Base-by-base conservation (phyloP, 2,329 filamentous ascomycete species). In the Talaromyces verruculosus region DNA sequence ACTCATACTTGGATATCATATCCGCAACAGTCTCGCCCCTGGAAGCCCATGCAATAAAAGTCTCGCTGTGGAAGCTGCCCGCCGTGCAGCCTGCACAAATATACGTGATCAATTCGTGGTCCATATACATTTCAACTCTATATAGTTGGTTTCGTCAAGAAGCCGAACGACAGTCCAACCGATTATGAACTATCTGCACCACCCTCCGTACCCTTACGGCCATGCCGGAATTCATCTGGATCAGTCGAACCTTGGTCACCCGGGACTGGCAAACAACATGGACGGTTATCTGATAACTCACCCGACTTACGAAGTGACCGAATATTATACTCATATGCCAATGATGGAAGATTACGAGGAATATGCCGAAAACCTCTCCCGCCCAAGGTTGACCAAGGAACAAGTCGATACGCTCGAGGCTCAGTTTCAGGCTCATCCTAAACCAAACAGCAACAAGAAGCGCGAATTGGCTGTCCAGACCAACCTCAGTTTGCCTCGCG, bases 381-480 rank as follows among this genome's bases (percentile, higher is more conserved):
- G 81, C 17, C 82, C 82, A 11, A 78, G 82, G 43, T 77, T 84
- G 70, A 84, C 82, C 67, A 83, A 83, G 68, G 82, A 84, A 66
- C 82, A 84, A 74, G 80, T 84, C 45, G 81, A 82, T 69, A 80
- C 80, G 3, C 71, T 84, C 30, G 82, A 84, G 70, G 75, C 77
- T 47, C 80, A 84, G 64, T 84, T 84, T 67, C 80, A 81, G 69
- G 78, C 80, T 41, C 81, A 83, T 67, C 81, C 81, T 41, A 84
- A 84, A 69, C 82, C 82, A 10, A 83, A 79, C 68, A 82, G 80
- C 70, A 81, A 81, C 67, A 75, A 80, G 57, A 84, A 84, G 73
- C 80, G 80, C 65, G 78, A 82, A 73, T 75, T 84, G 68, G 82
- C 82, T 1, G 73, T 79, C 65, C 79, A 81, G 68, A 83, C 82